These are phyloP conservation scores for Stipa capillata DNA, from an alignment of 176 grass and related monocot genomes.

Conservation along the genomic window DNA sequence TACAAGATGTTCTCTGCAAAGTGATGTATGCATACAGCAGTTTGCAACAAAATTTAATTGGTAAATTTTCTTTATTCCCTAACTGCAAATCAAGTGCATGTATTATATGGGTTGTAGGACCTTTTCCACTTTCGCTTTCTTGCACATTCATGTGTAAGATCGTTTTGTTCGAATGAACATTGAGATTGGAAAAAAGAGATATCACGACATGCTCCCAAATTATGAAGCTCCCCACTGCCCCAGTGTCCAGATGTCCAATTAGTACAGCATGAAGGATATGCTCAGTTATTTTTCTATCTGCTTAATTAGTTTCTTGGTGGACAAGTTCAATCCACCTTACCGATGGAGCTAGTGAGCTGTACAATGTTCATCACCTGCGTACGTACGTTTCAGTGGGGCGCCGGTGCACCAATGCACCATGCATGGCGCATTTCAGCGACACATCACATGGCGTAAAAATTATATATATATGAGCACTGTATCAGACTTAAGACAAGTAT, in stretches of 20 bases:
- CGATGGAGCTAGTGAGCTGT: slow-evolving; percentile 20
- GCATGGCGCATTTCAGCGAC: not conserved
- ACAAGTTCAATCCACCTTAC: not conserved
- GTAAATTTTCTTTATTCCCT: not conserved
- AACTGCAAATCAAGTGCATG: not conserved
- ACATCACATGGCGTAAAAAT: too few relatives aligned
- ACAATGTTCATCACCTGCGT: too few relatives aligned
- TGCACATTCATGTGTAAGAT: not conserved
- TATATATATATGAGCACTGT: too few relatives aligned
- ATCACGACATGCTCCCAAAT: too few relatives aligned
- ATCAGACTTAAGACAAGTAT: too few relatives aligned
- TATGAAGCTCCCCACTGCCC: too few relatives aligned
- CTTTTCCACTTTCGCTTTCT: not conserved
- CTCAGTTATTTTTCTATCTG: not conserved
- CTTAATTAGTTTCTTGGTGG: slow-evolving; percentile 2
- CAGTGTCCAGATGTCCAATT: not conserved
- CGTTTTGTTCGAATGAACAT: not conserved
- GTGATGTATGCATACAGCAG: not conserved
- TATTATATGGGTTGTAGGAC: not conserved
- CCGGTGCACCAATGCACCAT: not conserved
- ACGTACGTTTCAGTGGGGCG: too few relatives aligned
- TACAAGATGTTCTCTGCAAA: not conserved
- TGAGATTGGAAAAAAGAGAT: too few relatives aligned
- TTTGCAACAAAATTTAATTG: not conserved
- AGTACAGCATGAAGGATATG: not conserved